Evolutionary conservation across 148 eudicot genomes (phyloP).

Genomic region (Fagopyrum tataricum): DNA sequence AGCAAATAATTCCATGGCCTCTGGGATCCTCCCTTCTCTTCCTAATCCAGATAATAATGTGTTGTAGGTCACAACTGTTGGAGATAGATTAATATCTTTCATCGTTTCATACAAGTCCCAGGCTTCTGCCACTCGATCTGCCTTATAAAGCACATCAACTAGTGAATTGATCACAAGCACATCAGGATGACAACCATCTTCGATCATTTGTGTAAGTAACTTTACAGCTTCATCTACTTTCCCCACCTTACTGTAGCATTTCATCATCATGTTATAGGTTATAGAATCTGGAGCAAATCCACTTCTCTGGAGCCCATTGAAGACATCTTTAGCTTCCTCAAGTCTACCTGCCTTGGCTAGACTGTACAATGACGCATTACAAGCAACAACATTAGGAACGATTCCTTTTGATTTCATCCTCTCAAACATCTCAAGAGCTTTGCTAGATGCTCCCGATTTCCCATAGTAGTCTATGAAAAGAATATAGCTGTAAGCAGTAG

Average conservation of each 20-base stretch:
- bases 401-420: constrained; percentile 73
- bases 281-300: constrained; percentile 85
- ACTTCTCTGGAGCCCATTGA: constrained; percentile 50
- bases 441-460: constrained; percentile 58
- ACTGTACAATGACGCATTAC: constrained; percentile 78
- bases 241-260: constrained; percentile 74
- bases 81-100: constrained; percentile 62
- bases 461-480: constrained; percentile 89
- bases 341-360: constrained; percentile 75
- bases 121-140: constrained; percentile 69
- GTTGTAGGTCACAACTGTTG: constrained; percentile 90
- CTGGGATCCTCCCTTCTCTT: constrained; percentile 68
- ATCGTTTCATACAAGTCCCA: constrained; percentile 66
- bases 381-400: constrained; percentile 70
- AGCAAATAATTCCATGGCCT: constrained; percentile 55
- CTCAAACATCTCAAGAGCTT: constrained; percentile 70
- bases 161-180: constrained; percentile 77
- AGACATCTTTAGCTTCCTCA: constrained; percentile 60
- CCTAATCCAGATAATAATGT: constrained; percentile 77
- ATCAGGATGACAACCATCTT: constrained; percentile 61
- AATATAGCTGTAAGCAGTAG: constrained; percentile 63
- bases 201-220: constrained; percentile 59
- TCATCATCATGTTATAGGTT: constrained; percentile 94
- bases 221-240: constrained; percentile 69
- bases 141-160: constrained; percentile 80